phyloP scores from a whole-genome alignment of 805 yeast species.

The Nakazawaea wickerhamii region DNA sequence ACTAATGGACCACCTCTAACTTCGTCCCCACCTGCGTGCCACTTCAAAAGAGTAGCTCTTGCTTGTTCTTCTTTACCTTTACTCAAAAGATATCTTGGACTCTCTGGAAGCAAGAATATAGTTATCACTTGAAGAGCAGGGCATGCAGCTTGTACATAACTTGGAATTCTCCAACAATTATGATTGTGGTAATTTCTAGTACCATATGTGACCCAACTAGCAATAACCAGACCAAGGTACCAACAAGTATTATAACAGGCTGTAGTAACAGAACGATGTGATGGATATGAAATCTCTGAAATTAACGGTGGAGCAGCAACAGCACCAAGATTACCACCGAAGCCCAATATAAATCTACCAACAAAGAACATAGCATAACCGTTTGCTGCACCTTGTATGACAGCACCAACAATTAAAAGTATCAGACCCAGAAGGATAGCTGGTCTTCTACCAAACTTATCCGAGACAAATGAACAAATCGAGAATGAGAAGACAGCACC shows the following conservation, averaged over 20 bases:
- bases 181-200: slow-evolving; percentile 18
- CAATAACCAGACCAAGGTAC: slow-evolving; percentile 47
- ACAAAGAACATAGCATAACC: slow-evolving; percentile 29
- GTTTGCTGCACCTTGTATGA: slow-evolving; percentile 15
- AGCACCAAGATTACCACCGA: slow-evolving; percentile 33
- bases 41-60: slow-evolving; percentile 29
- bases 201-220: slow-evolving; percentile 49
- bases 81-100: slow-evolving; percentile 39
- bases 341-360: slow-evolving; percentile 39
- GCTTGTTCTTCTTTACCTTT: slow-evolving; percentile 37
- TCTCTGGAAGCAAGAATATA: slow-evolving; percentile 39
- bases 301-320: slow-evolving; percentile 39
- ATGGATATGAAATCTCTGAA: slow-evolving; percentile 40
- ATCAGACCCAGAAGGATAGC: slow-evolving; percentile 6
- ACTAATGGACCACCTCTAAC: slow-evolving; percentile 24
- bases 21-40: slow-evolving; percentile 33
- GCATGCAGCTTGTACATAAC: slow-evolving; percentile 31
- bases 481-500: slow-evolving; percentile 31
- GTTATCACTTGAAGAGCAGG: slow-evolving; percentile 27
- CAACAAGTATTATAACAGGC: slow-evolving; percentile 42
- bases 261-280: slow-evolving; percentile 31
- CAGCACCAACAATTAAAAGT: slow-evolving; percentile 8
- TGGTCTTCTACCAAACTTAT: slow-evolving; percentile 36
- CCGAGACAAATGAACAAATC: slow-evolving; percentile 25
- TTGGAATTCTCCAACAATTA: slow-evolving; percentile 24